Conservation (phyloP, 495 filamentous ascomycete genomes). For the Apiosordaria backusii region DNA sequence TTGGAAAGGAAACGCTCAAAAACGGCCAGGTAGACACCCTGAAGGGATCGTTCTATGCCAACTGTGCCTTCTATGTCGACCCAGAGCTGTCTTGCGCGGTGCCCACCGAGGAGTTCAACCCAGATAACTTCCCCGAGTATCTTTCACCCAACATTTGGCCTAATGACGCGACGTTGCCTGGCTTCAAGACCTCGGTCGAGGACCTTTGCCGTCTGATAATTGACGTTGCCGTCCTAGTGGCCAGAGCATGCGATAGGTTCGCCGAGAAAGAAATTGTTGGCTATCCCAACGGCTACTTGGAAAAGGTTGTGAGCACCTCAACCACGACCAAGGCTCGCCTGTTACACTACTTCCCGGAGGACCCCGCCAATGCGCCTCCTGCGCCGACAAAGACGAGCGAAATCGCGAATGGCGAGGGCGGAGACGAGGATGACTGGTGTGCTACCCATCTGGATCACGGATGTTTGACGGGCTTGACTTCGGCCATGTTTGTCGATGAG, state of each 20-base stretch:
- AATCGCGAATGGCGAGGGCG: constrained; percentile 33
- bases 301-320: constrained; percentile 78
- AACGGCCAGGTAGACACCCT: constrained; percentile 84
- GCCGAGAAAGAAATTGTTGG: constrained; percentile 70
- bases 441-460: constrained; percentile 92
- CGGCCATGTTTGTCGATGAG: constrained; percentile 94
- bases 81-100: constrained; percentile 56
- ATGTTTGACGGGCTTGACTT: constrained; percentile 89
- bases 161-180: constrained; percentile 56
- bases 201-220: constrained; percentile 81
- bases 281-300: constrained; percentile 75
- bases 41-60: constrained; percentile 96
- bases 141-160: constrained; percentile 83
- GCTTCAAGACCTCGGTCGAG: constrained; percentile 68
- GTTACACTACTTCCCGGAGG: constrained; percentile 85
- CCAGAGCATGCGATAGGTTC: constrained; percentile 80
- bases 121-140: constrained; percentile 58
- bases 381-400: constrained; percentile 19
- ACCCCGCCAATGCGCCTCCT: constrained; percentile 22
- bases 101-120: constrained; percentile 53
- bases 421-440: constrained; percentile 87
- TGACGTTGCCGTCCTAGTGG: constrained; percentile 82
- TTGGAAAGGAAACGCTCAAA: constrained; percentile 90
- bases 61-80: constrained; percentile 88
- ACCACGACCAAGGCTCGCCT: constrained; percentile 88